phyloP scores from a whole-genome alignment of 106 monocot species.

The Phalaenopsis aphrodite region DNA sequence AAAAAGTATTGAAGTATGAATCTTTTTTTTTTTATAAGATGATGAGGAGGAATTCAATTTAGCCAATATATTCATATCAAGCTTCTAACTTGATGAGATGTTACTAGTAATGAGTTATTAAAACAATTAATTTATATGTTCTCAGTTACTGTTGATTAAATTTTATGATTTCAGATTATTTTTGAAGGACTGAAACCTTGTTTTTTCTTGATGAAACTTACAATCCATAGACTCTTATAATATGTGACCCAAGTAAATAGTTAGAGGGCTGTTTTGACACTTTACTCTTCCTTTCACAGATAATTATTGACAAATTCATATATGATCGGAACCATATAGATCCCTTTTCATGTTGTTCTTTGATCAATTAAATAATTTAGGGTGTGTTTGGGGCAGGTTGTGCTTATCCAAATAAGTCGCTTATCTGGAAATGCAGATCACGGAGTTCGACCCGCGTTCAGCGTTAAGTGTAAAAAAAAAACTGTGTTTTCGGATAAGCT shows the following conservation, averaged over 20 bases:
- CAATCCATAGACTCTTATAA: neutral
- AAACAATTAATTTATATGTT: neutral
- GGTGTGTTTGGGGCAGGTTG: no score
- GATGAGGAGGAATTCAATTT: neutral
- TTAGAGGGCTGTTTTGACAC: no score
- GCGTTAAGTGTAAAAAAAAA: no score
- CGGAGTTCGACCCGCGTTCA: no score
- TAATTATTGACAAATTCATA: neutral
- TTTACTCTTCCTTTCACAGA: neutral
- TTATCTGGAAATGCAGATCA: no score
- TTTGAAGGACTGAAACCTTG: neutral
- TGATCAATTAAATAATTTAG: neutral
- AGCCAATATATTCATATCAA: neutral
- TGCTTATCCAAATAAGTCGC: no score
- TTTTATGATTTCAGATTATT: conserved; percentile 1
- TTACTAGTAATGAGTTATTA: neutral
- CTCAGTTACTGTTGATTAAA: neutral
- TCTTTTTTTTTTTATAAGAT: neutral
- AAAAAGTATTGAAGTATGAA: no score
- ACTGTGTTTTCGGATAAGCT: no score
- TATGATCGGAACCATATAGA: neutral
- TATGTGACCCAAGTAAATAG: no score
- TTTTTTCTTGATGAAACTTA: neutral
- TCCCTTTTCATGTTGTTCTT: neutral
- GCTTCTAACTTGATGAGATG: neutral